Percentiles rank a stretch among this genome's conserved stretches.
These are phyloP conservation scores for Apiotrichum siamense DNA, from an alignment of 1,284 basidiomycete genomes.

Conservation along the genomic window DNA sequence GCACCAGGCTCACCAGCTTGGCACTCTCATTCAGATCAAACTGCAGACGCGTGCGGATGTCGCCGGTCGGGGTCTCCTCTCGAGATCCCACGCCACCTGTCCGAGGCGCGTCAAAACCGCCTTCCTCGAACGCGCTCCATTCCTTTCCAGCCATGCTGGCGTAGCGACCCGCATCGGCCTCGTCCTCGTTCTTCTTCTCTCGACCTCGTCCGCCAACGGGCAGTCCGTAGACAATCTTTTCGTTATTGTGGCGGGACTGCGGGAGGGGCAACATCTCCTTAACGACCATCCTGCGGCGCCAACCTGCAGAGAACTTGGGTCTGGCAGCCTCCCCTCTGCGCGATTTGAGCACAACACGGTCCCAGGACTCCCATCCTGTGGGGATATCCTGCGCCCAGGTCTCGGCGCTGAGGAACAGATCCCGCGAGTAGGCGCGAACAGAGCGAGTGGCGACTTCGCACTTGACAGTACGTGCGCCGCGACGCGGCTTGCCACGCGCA, in stretches of 20 bases:
- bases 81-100: conserved; percentile 21
- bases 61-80: conserved; percentile 46
- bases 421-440: conserved; percentile 72
- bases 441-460: conserved; percentile 67
- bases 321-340: conserved; percentile 25
- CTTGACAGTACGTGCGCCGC: conserved; percentile 64
- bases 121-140: conserved; percentile 79
- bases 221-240: conserved; percentile 7
- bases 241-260: conserved; percentile 1
- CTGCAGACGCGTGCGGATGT: conserved; percentile 59
- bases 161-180: conserved; percentile 60
- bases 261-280: conserved; percentile 32
- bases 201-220: background rate
- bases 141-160: conserved; percentile 71
- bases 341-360: conserved; percentile 27
- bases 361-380: conserved; percentile 33
- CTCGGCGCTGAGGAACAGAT: conserved; percentile 66
- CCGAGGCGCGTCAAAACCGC: conserved; percentile 60
- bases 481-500: conserved; percentile 54
- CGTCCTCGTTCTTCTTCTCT: conserved; percentile 18
- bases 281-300: conserved; percentile 32
- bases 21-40: conserved; percentile 82
- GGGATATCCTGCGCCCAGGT: conserved; percentile 57
- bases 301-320: conserved; percentile 35
- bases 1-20: conserved; percentile 56